Evolutionary conservation across 306 rosid species (phyloP).

Genomic region (Sicyos edulis): DNA sequence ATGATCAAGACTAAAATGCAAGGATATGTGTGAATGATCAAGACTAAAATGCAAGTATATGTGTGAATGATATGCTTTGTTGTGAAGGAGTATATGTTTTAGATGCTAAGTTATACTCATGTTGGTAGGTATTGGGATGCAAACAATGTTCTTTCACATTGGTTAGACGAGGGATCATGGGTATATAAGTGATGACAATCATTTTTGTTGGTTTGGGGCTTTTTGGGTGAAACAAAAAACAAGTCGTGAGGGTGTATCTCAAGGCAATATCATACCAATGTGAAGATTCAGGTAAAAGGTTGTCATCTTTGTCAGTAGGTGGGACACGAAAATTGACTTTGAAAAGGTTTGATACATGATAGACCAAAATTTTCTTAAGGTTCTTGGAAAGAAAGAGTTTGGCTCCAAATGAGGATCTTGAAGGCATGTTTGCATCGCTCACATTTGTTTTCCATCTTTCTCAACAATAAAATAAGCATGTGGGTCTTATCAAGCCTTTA

Average conservation of each 20-base stretch:
- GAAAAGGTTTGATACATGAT: neutral
- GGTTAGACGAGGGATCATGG: no score
- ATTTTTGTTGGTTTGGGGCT: no score
- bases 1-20: neutral
- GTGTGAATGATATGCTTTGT: neutral
- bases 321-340: neutral
- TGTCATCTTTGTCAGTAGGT: no score
- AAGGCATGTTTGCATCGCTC: neutral
- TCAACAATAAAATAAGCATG: neutral
- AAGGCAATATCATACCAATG: no score
- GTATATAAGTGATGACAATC: no score
- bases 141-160: no score
- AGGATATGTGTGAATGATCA: neutral
- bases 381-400: neutral
- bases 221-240: no score
- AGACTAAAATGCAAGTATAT: constrained; percentile 8
- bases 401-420: neutral
- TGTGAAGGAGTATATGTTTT: neutral
- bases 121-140: neutral
- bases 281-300: no score
- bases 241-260: no score
- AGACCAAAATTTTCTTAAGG: neutral
- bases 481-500: neutral
- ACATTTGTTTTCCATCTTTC: neutral
- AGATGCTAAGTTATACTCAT: neutral